Evolutionary conservation across 768 basidiomycete species (phyloP), one percentile per base, ranked within the genome.

Genomic region (Psilocybe sp.): DNA sequence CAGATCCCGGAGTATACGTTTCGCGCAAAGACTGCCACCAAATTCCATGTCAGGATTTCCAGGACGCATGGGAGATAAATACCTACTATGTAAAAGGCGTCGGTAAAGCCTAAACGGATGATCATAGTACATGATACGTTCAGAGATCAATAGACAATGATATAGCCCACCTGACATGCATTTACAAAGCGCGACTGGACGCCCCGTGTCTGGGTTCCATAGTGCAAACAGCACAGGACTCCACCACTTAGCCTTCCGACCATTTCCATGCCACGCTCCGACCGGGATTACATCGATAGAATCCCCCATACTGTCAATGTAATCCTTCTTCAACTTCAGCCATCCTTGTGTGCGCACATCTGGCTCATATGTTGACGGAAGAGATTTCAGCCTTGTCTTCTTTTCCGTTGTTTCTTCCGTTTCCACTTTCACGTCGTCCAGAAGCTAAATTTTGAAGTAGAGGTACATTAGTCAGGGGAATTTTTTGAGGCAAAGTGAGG

Each of bases 311-410:
- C 85, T 85, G 20, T 78, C 77, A 16, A 94, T 84, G 63, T 95
- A 97, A 64, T 96, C 94, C 61, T 91, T 93, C 69, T 97, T 97
- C 39, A 96, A 74, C 64, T 95, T 94, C 49, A 95, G 64, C 94
- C 94, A 96, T 2, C 89, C 85, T 20, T 78, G 84, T 15, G 87
- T 90, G 54, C 94, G 74, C 65, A 89, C 89, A 67, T 96, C 93
- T 67, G 74, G 86, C 77, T 95, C 91, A 67, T 97, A 97, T 10
- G 92, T 91, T 13, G 92, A 88, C 14, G 83, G 87, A 31, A 95
- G 68, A 28, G 80, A 77, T 62, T 88, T 92, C 60, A 78, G 77
- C 55, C 81, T 71, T 64, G 63, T 54, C 64, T 69, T 49, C 56
- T 51, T 62, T 51, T 57, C 69, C 36, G 57, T 58, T 15, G 40